Percentiles rank a stretch among this genome's conserved stretches.
Conservation (phyloP, 805 yeast genomes). For the Candida jianshihensis region DNA sequence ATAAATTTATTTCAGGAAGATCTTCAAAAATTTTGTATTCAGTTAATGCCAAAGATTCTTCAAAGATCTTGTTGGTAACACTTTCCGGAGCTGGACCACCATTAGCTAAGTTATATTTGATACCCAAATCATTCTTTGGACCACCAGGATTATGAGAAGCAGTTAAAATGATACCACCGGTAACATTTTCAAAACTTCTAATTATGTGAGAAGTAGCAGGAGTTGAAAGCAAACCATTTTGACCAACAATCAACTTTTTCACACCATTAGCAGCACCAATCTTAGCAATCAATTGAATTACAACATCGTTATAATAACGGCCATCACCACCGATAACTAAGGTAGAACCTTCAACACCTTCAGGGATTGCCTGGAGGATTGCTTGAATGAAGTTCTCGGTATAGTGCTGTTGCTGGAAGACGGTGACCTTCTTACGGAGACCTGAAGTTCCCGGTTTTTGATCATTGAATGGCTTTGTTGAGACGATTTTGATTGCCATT, state of each 20-base stretch:
- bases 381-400: constrained; percentile 94
- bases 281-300: constrained; percentile 72
- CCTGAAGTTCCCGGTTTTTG: constrained; percentile 99
- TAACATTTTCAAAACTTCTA: constrained; percentile 54
- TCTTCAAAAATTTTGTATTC: constrained; percentile 52
- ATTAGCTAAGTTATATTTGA: constrained; percentile 88
- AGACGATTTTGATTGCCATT: constrained; percentile 30
- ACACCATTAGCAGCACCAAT: constrained; percentile 93
- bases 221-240: constrained; percentile 82
- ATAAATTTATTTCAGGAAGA: constrained; percentile 60
- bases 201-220: constrained; percentile 96
- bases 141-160: constrained; percentile 99
- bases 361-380: constrained; percentile 80
- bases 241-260: constrained; percentile 76
- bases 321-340: constrained; percentile 97
- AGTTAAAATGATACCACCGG: constrained; percentile 94
- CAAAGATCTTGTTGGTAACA: constrained; percentile 84
- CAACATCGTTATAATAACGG: constrained; percentile 78
- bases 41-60: constrained; percentile 49
- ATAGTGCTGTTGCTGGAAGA: constrained; percentile 71
- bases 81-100: constrained; percentile 99
- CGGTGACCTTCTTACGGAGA: constrained; percentile 81
- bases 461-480: constrained; percentile 74
- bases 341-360: constrained; percentile 67
- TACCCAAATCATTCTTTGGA: constrained; percentile 85